Percentiles rank a stretch among this genome's conserved stretches.
Conservation (phyloP, 2,329 filamentous ascomycete genomes). For the Penicillium occitanis region DNA sequence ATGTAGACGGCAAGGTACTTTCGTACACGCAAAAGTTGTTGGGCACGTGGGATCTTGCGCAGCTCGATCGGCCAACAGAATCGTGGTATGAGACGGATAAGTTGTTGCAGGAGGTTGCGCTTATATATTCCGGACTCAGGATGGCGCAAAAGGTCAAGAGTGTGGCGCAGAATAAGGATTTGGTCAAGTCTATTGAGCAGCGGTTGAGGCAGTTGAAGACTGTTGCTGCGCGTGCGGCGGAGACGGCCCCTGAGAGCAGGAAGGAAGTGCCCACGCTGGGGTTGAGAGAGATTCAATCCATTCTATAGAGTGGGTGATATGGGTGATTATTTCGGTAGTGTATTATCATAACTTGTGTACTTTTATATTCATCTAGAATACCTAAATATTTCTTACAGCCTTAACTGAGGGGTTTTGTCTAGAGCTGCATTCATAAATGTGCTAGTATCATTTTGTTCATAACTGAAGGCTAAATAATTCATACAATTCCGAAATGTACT, state of each 20-base stretch:
- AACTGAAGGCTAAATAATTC: background rate
- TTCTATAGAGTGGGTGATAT: background rate
- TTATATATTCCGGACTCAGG: slow-evolving; percentile 45
- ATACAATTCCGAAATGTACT: background rate
- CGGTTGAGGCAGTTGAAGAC: slow-evolving; percentile 50
- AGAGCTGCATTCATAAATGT: background rate
- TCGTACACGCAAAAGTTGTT: slow-evolving; percentile 42
- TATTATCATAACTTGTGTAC: slow-evolving; percentile 17
- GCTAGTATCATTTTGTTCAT: background rate
- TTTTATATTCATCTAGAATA: slow-evolving; percentile 1
- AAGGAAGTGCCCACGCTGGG: slow-evolving; percentile 26
- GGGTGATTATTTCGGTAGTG: background rate
- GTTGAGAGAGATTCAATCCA: slow-evolving; percentile 22
- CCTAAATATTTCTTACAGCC: background rate
- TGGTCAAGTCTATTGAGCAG: slow-evolving; percentile 29
- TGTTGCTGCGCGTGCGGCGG: slow-evolving; percentile 45
- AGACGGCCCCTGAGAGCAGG: slow-evolving; percentile 25
- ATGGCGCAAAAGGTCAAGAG: slow-evolving; percentile 38
- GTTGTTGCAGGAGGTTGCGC: slow-evolving; percentile 35
- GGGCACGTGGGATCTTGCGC: slow-evolving; percentile 32
- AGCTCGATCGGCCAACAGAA: slow-evolving; percentile 26
- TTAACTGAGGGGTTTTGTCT: background rate
- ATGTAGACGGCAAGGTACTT: slow-evolving; percentile 41
- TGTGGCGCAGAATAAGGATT: slow-evolving; percentile 28
- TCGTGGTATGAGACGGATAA: slow-evolving; percentile 27